Base-by-base conservation (phyloP, 2,329 filamentous ascomycete species). In the Colletotrichum liaoningense region DNA sequence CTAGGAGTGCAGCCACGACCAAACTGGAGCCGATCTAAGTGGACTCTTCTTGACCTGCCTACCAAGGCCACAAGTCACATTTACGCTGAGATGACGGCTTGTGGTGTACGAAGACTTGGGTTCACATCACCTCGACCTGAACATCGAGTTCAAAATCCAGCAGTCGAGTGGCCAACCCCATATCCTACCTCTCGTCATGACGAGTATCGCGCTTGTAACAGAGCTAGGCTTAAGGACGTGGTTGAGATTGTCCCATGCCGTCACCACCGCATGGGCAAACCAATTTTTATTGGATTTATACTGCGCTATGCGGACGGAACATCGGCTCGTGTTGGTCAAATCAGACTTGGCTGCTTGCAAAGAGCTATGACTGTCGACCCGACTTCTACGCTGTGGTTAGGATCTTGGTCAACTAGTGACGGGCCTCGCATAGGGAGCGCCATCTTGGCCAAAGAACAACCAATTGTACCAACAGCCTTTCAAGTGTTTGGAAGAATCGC, bases 1-100 rank as follows among this genome's bases (percentile, higher is more conserved):
- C 33, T 57, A 5, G 66, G 66, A 12, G 11, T 33, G 58, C 66
- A 69, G 49, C 66, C 58, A 5, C 24, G 11, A 19, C 33, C 5
- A 24, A 56, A 49, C 33, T 69, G 49, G 49, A 46, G 58, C 46
- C 66, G 24, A 1, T 63, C 57, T 1, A 6, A 49, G 6, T 69
- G 33, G 49, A 69, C 66, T 52, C 66, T 56, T 46, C 30, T 69
- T 16, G 49, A 63, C 33, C 26, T 56, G 16, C 66, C 49, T 22
- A 30, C 11, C 33, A 30, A 49, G 24, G 24, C 28, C 19, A 16
- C 22, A 3, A 69, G 66, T 22, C 24, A 33, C 24, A 63, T 69
- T 16, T 69, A 63, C 24, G 5, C 16, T 4, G 49, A 63, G 19
- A 63, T n/a, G 6, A 49, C 49, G 42, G 33, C 19, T 5, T 55